phyloP scores from a whole-genome alignment of 1,284 basidiomycete species.

The Leccinum huronense region DNA sequence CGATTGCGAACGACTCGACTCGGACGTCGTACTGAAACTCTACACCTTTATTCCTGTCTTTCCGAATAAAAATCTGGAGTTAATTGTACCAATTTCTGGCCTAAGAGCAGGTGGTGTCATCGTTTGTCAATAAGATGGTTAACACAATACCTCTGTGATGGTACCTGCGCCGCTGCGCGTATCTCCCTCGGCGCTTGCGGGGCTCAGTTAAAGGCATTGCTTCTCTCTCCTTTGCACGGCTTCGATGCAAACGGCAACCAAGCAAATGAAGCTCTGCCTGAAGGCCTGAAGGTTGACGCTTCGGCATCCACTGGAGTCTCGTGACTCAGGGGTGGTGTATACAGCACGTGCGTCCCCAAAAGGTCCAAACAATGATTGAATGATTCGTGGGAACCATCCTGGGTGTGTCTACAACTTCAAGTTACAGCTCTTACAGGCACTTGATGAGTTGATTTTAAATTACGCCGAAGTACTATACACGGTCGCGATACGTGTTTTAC shows the following conservation, averaged over 20 bases:
- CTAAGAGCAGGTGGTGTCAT: conserved; percentile 16
- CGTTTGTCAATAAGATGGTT: not conserved
- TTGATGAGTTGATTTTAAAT: too few relatives aligned
- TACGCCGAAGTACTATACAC: not conserved
- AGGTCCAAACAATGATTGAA: too few relatives aligned
- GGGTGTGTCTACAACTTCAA: too few relatives aligned
- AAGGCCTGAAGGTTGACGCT: too few relatives aligned
- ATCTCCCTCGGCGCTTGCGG: conserved; percentile 35
- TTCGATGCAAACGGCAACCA: conserved; percentile 11
- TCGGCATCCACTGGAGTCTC: too few relatives aligned
- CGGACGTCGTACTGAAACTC: conserved; percentile 66
- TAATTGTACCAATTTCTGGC: conserved; percentile 48
- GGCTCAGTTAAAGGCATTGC: conserved; percentile 20
- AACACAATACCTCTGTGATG: conserved; percentile 18
- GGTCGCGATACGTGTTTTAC: not conserved
- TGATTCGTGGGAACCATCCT: too few relatives aligned
- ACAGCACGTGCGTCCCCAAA: too few relatives aligned
- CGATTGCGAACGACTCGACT: conserved; percentile 62
- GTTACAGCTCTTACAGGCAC: too few relatives aligned
- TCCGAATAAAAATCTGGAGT: conserved; percentile 67
- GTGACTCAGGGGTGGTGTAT: too few relatives aligned
- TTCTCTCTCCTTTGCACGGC: conserved; percentile 23
- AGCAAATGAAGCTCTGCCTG: too few relatives aligned
- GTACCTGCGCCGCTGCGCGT: conserved; percentile 22
- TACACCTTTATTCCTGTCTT: conserved; percentile 62